phyloP scores from a whole-genome alignment of 768 basidiomycete genomes.

The Lentinula sp. region DNA sequence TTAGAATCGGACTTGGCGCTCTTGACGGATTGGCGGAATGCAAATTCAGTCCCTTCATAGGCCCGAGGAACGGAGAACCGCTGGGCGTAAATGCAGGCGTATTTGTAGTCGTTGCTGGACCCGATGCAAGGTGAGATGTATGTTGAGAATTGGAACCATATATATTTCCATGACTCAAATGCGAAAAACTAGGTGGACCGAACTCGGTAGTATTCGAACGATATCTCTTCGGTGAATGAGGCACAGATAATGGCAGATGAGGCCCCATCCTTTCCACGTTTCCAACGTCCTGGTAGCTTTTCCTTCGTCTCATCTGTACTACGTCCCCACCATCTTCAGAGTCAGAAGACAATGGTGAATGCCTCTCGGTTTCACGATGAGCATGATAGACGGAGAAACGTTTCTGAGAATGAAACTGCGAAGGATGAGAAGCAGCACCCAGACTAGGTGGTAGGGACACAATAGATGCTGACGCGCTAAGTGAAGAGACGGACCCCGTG shows the following conservation, averaged over 20 bases:
- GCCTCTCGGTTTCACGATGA: constrained; percentile 17
- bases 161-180: constrained; percentile 14
- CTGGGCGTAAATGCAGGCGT: constrained; percentile 53
- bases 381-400: constrained; percentile 16
- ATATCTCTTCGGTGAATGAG: neutral
- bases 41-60: constrained; percentile 68
- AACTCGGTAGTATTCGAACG: neutral
- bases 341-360: constrained; percentile 26
- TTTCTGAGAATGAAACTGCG: constrained; percentile 17
- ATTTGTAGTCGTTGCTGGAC: constrained; percentile 15
- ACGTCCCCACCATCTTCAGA: constrained; percentile 5
- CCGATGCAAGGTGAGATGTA: constrained; percentile 2
- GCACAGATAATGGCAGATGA: constrained; percentile 12
- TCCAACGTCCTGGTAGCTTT: neutral
- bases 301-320: neutral
- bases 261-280: neutral
- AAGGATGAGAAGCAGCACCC: constrained; percentile 14
- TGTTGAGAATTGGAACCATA: constrained; percentile 13
- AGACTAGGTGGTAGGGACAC: constrained; percentile 10
- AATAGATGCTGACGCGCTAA: neutral
- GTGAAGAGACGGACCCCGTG: neutral
- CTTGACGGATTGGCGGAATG: constrained; percentile 65
- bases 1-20: constrained; percentile 58
- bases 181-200: neutral
- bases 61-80: constrained; percentile 76